A percentile compares a stretch with the other conserved stretches of the same genome.
Evolutionary conservation across 1,284 basidiomycete genomes (phyloP).

Genomic region (Trichosporon faecale): DNA sequence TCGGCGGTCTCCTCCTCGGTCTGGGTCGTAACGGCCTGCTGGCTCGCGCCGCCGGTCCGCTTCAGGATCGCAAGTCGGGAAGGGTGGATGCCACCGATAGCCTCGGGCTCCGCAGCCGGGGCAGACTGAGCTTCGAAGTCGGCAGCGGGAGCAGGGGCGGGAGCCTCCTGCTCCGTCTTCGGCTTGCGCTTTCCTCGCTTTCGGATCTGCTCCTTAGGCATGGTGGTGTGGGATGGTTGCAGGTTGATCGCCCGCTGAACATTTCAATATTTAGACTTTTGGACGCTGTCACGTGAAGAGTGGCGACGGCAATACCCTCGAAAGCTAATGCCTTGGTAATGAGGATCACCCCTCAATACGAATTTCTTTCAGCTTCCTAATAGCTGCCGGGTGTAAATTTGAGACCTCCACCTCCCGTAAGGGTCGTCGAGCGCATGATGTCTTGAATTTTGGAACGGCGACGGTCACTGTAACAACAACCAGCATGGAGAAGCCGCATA

Average conservation of each 20-base stretch:
- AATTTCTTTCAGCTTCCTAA: background rate
- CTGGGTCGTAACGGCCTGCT: background rate
- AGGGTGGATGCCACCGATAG: constrained; percentile 40
- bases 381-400: background rate
- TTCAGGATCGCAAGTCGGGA: constrained; percentile 40
- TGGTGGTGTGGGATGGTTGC: constrained; percentile 21
- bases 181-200: constrained; percentile 51
- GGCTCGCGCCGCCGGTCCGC: constrained; percentile 24
- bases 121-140: background rate
- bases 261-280: constrained; percentile 12
- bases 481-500: constrained; percentile 58
- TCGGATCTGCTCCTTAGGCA: constrained; percentile 51
- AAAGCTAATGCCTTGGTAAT: no score
- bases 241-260: background rate
- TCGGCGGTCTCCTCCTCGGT: constrained; percentile 13
- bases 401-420: background rate
- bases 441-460: constrained; percentile 13
- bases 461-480: background rate
- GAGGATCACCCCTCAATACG: background rate
- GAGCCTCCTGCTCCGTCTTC: constrained; percentile 35
- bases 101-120: constrained; percentile 13
- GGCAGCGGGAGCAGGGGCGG: background rate
- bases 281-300: background rate
- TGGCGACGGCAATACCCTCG: background rate
- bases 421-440: constrained; percentile 1